Evolutionary conservation across 257 asterid species (phyloP).

Genomic region (Petunia axillaris): DNA sequence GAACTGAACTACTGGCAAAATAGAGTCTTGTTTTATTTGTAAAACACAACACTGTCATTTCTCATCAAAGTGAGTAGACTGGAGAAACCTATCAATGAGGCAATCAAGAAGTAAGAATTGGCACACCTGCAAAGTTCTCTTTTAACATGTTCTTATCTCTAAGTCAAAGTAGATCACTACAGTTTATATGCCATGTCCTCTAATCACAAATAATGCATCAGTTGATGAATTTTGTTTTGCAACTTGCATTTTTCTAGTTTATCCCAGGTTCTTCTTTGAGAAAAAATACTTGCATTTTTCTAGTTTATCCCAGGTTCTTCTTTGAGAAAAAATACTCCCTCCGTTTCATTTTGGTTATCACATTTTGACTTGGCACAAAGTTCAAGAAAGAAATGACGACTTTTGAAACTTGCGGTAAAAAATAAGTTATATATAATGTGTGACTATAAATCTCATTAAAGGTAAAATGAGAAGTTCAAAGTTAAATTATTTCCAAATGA

Average conservation of each 20-base stretch:
- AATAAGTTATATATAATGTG: no score
- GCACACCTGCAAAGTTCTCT: neutral
- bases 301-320: neutral
- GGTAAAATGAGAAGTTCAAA: no score
- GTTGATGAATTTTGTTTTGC: neutral
- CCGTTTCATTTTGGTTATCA: no score
- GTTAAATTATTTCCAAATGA: no score
- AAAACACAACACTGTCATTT: neutral
- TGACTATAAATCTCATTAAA: no score
- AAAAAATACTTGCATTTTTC: neutral
- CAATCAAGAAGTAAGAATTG: neutral
- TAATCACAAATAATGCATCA: neutral
- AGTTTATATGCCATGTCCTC: neutral
- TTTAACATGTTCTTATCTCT: neutral
- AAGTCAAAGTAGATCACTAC: neutral
- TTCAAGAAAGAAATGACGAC: no score
- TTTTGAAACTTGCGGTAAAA: no score
- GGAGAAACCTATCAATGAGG: neutral
- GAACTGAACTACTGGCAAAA: neutral
- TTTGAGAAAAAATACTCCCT: neutral
- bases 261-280: neutral
- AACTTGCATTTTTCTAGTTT: neutral
- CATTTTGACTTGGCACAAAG: no score
- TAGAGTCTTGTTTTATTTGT: neutral
- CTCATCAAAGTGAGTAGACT: neutral